Base-by-base conservation (phyloP, 306 rosid species). In the Fragaria nilgerrensis region DNA sequence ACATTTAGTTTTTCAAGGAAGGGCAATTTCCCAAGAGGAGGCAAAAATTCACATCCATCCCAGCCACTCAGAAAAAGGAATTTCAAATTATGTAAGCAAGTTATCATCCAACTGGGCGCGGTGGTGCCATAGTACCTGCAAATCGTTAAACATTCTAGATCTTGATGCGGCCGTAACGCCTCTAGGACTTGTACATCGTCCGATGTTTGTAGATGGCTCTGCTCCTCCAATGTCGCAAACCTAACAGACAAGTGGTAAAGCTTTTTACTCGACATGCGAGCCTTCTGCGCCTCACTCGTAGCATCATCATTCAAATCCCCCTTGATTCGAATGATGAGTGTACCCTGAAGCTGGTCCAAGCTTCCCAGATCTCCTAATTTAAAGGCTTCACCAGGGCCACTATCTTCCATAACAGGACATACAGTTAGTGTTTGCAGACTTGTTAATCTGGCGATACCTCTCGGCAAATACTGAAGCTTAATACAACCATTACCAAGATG, bases 131-230 rank as follows among this genome's bases (percentile, higher is more conserved):
- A 0, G 50, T 58, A 41, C 45, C 0, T 0, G 48, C 27, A 0
- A 27, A 32, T 39, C 43, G 1, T 0, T 43, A 43, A 43, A 43
- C 2, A 5, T 43, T 43, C 11, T 2, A 78, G 16, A 48, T 61
- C 41, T 22, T 49, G 77, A 23, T 70, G 82, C 52, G 77, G 82
- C 3, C 37, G 37, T 4, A 78, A 47, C 43, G 72, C 63, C 15
- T 78, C 63, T 17, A 78, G 77, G 5, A 78, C 36, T 59, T 29
- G 32, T 2, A 29, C 32, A 29, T 29, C 32, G 32, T 29, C 32
- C 32, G 32, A 29, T 29, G 32, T 29, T 29, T 29, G 32, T 29
- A 29, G 2, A 29, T 29, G 66, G 7, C 3, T 22, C n/a, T 61
- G 16, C 67, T 27, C 39, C 32, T 15, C 20, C 17, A 4, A 5